Conservation (phyloP, 2,329 filamentous ascomycete genomes). For the Neonectria sp. region DNA sequence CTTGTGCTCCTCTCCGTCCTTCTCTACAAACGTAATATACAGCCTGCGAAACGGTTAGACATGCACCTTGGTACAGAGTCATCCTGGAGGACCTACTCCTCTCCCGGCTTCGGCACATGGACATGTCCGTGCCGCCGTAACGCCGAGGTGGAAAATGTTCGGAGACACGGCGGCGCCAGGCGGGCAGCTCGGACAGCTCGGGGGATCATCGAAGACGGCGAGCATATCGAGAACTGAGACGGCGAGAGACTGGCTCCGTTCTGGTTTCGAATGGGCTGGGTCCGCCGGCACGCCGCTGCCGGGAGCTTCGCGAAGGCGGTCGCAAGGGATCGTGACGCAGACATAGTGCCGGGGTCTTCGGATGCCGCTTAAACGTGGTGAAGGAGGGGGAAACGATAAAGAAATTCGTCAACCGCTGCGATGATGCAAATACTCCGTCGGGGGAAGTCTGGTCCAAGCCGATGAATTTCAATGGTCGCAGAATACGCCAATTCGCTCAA, state of each 20-base stretch:
- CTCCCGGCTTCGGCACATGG: slow-evolving; percentile 86
- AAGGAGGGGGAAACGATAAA: slow-evolving; percentile 8
- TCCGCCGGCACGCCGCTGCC: slow-evolving; percentile 48
- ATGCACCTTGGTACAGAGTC: not conserved
- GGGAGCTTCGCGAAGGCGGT: slow-evolving; percentile 53
- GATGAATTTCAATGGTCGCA: slow-evolving; percentile 32
- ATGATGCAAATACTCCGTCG: slow-evolving; percentile 18
- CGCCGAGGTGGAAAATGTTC: slow-evolving; percentile 77
- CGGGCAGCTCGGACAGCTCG: slow-evolving; percentile 23
- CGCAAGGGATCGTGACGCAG: slow-evolving; percentile 52
- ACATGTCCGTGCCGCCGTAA: slow-evolving; percentile 81
- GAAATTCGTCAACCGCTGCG: slow-evolving; percentile 8
- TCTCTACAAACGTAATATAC: slow-evolving; percentile 93
- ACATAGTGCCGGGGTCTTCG: slow-evolving; percentile 47
- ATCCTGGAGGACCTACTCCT: slow-evolving; percentile 78
- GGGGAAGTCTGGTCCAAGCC: slow-evolving; percentile 23
- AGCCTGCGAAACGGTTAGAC: slow-evolving; percentile 67
- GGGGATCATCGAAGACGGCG: slow-evolving; percentile 30
- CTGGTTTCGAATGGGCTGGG: slow-evolving; percentile 44
- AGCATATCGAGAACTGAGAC: slow-evolving; percentile 39
- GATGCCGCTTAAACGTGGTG: slow-evolving; percentile 26
- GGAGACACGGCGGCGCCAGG: slow-evolving; percentile 41
- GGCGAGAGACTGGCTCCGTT: slow-evolving; percentile 24
- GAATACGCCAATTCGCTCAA: slow-evolving; percentile 48
- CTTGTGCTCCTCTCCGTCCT: slow-evolving; percentile 83